phyloP scores from a whole-genome alignment of 2,329 filamentous ascomycete genomes.

The Xylariaceae sp. region DNA sequence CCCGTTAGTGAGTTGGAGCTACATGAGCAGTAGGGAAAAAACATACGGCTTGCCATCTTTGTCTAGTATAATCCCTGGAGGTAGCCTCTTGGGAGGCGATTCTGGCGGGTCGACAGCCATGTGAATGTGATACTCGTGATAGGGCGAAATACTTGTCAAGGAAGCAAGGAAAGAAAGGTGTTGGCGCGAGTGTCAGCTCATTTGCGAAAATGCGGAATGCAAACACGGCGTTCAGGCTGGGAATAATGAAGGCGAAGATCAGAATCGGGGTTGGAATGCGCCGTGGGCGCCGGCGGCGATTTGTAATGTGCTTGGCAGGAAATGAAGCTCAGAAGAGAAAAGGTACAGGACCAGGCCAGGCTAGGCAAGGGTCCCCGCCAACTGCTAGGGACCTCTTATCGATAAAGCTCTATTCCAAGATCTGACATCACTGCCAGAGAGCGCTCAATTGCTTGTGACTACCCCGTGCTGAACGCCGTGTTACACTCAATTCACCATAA shows the following conservation, averaged over 20 bases:
- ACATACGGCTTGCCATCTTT: conserved; percentile 87
- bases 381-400: conserved; percentile 33
- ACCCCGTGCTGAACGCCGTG: not conserved
- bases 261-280: conserved; percentile 17
- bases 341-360: not conserved
- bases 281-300: conserved; percentile 28
- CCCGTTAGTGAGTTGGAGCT: conserved; percentile 4
- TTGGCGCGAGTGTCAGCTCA: conserved; percentile 17
- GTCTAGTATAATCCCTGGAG: conserved; percentile 76
- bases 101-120: conserved; percentile 49
- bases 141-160: not conserved
- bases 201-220: conserved; percentile 8
- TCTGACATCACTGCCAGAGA: conserved; percentile 24
- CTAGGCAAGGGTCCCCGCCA: conserved; percentile 6
- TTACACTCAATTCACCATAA: not conserved
- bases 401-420: conserved; percentile 36
- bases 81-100: conserved; percentile 57
- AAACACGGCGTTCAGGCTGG: conserved; percentile 13
- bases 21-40: conserved; percentile 22
- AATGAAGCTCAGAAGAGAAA: too few relatives aligned
- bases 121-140: too few relatives aligned
- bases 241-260: not conserved
- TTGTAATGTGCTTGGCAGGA: conserved; percentile 36
- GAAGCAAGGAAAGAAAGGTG: not conserved
- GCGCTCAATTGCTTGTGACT: not conserved